Conservation (phyloP, 768 basidiomycete genomes). For the Lyophyllum decastes region DNA sequence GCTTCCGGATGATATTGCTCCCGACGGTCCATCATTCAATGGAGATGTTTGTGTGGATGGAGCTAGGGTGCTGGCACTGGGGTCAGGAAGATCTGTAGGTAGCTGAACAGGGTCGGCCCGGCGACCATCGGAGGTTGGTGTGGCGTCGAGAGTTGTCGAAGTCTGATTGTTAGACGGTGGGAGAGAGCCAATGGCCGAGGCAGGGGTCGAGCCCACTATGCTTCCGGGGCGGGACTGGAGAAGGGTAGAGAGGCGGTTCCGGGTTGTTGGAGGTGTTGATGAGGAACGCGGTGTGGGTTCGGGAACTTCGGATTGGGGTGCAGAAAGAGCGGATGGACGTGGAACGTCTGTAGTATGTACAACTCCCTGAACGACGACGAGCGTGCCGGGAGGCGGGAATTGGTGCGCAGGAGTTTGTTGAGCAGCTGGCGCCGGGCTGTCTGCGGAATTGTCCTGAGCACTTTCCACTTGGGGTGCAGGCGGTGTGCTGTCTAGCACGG, state of each 20-base stretch:
- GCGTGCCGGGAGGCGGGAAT: conserved; percentile 75
- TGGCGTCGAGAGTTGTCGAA: conserved; percentile 11
- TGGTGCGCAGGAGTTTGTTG: conserved; percentile 23
- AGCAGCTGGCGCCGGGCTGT: conserved; percentile 8
- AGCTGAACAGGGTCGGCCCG: background rate
- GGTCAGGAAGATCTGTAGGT: background rate
- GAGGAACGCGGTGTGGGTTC: background rate
- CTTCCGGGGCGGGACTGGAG: background rate
- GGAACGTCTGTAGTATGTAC: conserved; percentile 76
- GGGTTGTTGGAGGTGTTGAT: background rate
- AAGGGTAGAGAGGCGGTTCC: background rate
- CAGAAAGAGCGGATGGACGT: conserved; percentile 26
- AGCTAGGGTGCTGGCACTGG: background rate
- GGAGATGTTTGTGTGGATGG: conserved; percentile 15
- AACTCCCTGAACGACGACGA: conserved; percentile 83
- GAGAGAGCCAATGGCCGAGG: conserved; percentile 3
- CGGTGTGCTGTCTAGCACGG: background rate
- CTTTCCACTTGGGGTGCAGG: background rate
- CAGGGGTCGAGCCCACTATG: background rate
- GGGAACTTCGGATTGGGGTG: background rate
- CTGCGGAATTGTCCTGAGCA: background rate
- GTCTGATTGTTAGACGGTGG: conserved; percentile 1
- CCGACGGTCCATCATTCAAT: conserved; percentile 18
- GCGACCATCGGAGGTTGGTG: conserved; percentile 1
- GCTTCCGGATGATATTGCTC: conserved; percentile 65